phyloP scores from a whole-genome alignment of 2,329 filamentous ascomycete species.

The Venturia asperata region DNA sequence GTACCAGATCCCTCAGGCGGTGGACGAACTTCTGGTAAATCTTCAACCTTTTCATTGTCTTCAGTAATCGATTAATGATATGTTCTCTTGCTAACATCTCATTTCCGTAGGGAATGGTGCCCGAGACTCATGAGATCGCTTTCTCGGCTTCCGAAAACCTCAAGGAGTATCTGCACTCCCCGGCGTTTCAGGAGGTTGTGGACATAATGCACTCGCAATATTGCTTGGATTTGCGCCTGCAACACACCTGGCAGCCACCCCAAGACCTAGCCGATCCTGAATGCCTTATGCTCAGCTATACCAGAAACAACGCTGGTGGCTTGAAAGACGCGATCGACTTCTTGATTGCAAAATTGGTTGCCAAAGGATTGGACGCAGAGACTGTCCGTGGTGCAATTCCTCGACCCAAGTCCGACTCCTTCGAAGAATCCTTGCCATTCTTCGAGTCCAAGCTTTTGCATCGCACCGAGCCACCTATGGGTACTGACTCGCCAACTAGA shows the following conservation, averaged over 20 bases:
- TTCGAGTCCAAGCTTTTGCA: conserved; percentile 96
- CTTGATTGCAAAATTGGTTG: conserved; percentile 75
- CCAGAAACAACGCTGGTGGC: conserved; percentile 92
- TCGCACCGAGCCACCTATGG: conserved; percentile 68
- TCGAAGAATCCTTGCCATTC: conserved; percentile 92
- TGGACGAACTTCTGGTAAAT: conserved; percentile 79
- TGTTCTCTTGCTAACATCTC: not conserved
- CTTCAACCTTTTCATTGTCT: not conserved
- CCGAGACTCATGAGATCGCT: conserved; percentile 87
- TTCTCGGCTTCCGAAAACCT: conserved; percentile 70
- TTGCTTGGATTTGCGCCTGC: conserved; percentile 76
- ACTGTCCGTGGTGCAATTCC: conserved; percentile 92
- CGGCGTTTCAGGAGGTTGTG: conserved; percentile 74
- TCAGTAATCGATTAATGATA: conserved; percentile 1
- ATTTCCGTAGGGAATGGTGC: conserved; percentile 73
- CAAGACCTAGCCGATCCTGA: conserved; percentile 45
- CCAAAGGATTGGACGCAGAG: conserved; percentile 78
- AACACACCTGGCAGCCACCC: conserved; percentile 28
- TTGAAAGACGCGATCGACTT: conserved; percentile 95
- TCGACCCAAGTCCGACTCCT: conserved; percentile 96
- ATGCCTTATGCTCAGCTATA: conserved; percentile 57
- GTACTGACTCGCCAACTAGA: conserved; percentile 85
- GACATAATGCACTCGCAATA: conserved; percentile 85
- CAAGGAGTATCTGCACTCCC: conserved; percentile 72
- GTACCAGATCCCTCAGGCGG: conserved; percentile 95